These are phyloP conservation scores for Monilinia fructigena DNA, from an alignment of 2,329 filamentous ascomycete genomes.

Conservation along the genomic window DNA sequence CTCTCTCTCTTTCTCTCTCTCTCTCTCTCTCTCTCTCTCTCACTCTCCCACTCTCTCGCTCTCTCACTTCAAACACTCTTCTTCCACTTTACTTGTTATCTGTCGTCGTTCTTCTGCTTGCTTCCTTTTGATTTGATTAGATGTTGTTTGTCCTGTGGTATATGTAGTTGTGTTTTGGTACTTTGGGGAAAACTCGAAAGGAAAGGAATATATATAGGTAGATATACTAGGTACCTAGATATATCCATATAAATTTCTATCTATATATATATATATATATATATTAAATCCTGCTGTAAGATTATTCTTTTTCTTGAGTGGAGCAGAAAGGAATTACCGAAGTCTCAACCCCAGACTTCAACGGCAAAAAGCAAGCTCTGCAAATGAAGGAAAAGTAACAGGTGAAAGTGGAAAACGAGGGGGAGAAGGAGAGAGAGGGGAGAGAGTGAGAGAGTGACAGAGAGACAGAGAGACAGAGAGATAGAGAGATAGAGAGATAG, in stretches of 20 bases:
- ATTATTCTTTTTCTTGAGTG: slow-evolving; percentile 19
- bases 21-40: no score
- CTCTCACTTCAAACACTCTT: no score
- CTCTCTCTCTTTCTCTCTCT: no score
- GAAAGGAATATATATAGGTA: neutral
- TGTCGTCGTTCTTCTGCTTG: neutral
- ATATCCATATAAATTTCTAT: no score
- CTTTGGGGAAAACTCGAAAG: neutral
- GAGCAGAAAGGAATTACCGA: slow-evolving; percentile 22
- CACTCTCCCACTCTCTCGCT: no score
- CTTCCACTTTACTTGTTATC: no score
- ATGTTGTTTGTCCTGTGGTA: neutral
- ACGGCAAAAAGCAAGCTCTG: neutral
- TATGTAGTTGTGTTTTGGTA: neutral
- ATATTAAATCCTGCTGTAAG: slow-evolving; percentile 16
- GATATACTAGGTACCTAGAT: neutral
- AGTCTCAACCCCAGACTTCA: slow-evolving; percentile 18
- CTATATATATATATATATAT: neutral
- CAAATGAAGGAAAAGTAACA: neutral
- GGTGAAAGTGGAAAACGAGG: neutral
- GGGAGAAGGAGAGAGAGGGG: neutral
- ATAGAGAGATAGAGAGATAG: neutral
- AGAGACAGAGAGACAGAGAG: no score
- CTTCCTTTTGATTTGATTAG: neutral
- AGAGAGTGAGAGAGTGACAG: no score